Evolutionary conservation across 306 rosid species (phyloP), one percentile per base, ranked within the genome.

Genomic region (Cucumis hystrix): DNA sequence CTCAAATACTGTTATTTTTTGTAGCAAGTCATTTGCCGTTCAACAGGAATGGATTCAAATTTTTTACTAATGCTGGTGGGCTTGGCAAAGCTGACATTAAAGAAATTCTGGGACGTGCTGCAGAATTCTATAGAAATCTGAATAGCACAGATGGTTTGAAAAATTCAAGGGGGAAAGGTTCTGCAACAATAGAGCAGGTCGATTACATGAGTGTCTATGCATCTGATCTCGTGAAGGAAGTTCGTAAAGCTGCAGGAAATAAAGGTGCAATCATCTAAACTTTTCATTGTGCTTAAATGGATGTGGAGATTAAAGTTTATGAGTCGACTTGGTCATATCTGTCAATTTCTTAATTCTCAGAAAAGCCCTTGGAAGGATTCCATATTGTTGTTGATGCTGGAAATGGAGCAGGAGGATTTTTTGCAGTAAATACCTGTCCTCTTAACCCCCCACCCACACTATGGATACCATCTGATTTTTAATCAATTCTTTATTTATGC

Each of bases 391-490:
- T 95, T 63, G 98, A 92, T 80, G 97, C 97, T 57, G 97, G 98
- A 80, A 95, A 95, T 78, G 98, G 97, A 80, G 97, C 97, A 25
- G 98, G 97, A 75, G 97, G 97, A 7, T 95, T 95, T 86, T 92
- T 92, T 39, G 93, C 93, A 0, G 98, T 90, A 85, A 84, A 87
- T 84, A 65, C 23, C 70, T 67, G 61, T 75, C 62, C 41, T 73
- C 76, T 16, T 10, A 62, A 62, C 20, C 4, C 68, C 6, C 37
- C 57, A 14, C n/a, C 8, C 45, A 40, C 54, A 47, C 16, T 9
- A 58, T 8, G 33, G 11, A 68, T 20, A 6, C 56, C 56, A 20
- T 68, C 35, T 68, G 52, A 68, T 68, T 68, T 23, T 43, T 20
- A 20, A 37, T 40, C 23, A 69, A 21, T 69, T 18, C 11, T 11